Percentiles rank a stretch among this genome's conserved stretches.
phyloP scores from a whole-genome alignment of 805 yeast genomes.

The Starmerella kuoi region DNA sequence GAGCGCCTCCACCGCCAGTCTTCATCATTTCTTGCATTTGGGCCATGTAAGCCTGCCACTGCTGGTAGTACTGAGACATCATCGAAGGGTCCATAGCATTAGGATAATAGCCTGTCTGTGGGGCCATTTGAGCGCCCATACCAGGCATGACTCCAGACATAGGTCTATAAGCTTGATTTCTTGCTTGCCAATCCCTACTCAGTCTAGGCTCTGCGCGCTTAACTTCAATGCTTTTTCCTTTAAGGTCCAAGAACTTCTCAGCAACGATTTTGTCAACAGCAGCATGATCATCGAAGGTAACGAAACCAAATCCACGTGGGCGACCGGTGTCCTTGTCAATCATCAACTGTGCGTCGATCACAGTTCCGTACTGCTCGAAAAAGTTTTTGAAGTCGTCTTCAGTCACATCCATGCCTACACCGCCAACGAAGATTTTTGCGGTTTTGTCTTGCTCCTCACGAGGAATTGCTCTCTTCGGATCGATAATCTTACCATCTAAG shows the following conservation, averaged over 20 bases:
- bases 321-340: conserved; percentile 93
- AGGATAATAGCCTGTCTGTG: conserved; percentile 13
- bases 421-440: conserved; percentile 95
- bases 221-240: conserved; percentile 52
- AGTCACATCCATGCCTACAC: conserved; percentile 85
- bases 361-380: conserved; percentile 77
- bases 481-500: conserved; percentile 89
- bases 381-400: conserved; percentile 80
- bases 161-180: conserved; percentile 13
- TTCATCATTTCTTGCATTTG: conserved; percentile 31
- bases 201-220: conserved; percentile 35
- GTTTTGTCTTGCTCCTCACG: conserved; percentile 94
- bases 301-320: conserved; percentile 94
- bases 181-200: conserved; percentile 21
- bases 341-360: conserved; percentile 94
- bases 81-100: conserved; percentile 33
- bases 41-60: conserved; percentile 32
- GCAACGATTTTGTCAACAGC: conserved; percentile 84
- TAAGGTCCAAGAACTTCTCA: conserved; percentile 67
- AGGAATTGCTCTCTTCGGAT: conserved; percentile 95
- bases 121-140: conserved; percentile 6
- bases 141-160: conserved; percentile 8
- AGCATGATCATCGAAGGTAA: conserved; percentile 86
- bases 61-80: conserved; percentile 35
- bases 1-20: conserved; percentile 19